Base-by-base conservation (phyloP, 352 stramenopile species). In the Phytopythium helicoides region DNA sequence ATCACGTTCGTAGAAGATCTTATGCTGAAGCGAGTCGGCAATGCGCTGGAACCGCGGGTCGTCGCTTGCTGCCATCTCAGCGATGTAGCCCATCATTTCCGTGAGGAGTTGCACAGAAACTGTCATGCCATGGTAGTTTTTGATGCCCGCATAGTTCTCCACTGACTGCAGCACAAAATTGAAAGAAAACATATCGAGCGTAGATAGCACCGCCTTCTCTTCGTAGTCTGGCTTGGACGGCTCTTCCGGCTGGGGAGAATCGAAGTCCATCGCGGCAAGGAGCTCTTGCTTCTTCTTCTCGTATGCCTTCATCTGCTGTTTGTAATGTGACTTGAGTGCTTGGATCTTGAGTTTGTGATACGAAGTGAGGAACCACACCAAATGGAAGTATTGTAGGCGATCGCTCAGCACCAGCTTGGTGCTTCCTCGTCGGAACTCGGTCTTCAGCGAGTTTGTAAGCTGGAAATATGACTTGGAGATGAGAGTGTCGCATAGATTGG, bases 131-230 rank as follows among this genome's bases (percentile, higher is more conserved):
- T 89, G 75, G 42, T 89, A 80, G 48, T 92, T 91, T 51, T 92
- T 95, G 22, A 76, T 66, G 22, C 66, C 78, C 6, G 78, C 82
- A 47, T 91, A 95, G 38, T 75, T 93, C 63, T 95, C 85, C 41
- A 95, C 89, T 21, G 85, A 95, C 52, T 95, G 85, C 0, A 95
- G 71, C 15, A 95, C 79, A 44, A 95, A 95, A 54, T 95, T 95
- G 68, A 95, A 95, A 10, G 85, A 95, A 59, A 95, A 95, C 85
- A 95, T 95, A 72, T 95, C 85, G 40, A 95, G 65, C 10, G 85
- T 92, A 18, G 82, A 86, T 25, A 95, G 65, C 49, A 92, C 79
- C 1, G 82, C 76, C 53, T 92, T 93, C 47, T 93, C 82, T 52
- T 92, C 71, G 22, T 85, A 82, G 5, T 66, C 59, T 15, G 81